Evolutionary conservation across 208 protist species (phyloP).

Genomic region (Trypanosomatidae sp.): DNA sequence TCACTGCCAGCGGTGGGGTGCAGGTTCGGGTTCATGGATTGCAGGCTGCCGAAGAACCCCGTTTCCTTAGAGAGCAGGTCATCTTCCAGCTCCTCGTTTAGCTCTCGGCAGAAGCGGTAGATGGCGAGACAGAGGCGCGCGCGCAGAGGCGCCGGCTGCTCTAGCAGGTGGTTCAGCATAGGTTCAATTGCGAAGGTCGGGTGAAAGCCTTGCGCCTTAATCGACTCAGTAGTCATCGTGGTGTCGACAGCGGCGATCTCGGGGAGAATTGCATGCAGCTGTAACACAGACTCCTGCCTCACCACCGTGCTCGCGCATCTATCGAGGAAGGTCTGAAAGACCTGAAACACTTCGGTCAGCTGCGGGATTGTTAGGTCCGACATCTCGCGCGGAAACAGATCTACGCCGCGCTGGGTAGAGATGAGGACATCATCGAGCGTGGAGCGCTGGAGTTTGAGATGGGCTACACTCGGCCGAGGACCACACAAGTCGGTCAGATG

Average conservation of each 20-base stretch:
- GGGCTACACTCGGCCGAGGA: constrained; percentile 1
- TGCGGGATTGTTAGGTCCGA: constrained; percentile 39
- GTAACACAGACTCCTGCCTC: constrained; percentile 28
- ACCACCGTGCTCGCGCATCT: constrained; percentile 24
- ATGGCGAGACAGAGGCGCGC: constrained; percentile 69
- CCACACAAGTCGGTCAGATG: background rate
- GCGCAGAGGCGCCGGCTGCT: constrained; percentile 49
- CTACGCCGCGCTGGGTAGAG: constrained; percentile 9
- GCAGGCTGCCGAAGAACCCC: constrained; percentile 45
- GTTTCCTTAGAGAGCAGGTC: constrained; percentile 50
- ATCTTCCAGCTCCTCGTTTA: constrained; percentile 77
- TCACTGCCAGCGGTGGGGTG: background rate
- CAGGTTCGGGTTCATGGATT: constrained; percentile 29
- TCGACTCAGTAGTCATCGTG: constrained; percentile 12
- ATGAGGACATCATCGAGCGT: constrained; percentile 8
- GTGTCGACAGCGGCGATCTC: constrained; percentile 36
- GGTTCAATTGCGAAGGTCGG: constrained; percentile 34
- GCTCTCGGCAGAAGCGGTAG: constrained; percentile 62
- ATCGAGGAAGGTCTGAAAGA: constrained; percentile 35
- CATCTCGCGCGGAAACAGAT: constrained; percentile 32
- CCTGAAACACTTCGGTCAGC: constrained; percentile 41
- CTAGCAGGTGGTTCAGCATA: constrained; percentile 54
- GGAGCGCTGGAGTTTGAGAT: constrained; percentile 14
- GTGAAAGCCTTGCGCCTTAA: constrained; percentile 32
- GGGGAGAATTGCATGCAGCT: constrained; percentile 29